Evolutionary conservation across 192 early-diverging fungal species (phyloP).

Genomic region (Haplosporangium gracile): DNA sequence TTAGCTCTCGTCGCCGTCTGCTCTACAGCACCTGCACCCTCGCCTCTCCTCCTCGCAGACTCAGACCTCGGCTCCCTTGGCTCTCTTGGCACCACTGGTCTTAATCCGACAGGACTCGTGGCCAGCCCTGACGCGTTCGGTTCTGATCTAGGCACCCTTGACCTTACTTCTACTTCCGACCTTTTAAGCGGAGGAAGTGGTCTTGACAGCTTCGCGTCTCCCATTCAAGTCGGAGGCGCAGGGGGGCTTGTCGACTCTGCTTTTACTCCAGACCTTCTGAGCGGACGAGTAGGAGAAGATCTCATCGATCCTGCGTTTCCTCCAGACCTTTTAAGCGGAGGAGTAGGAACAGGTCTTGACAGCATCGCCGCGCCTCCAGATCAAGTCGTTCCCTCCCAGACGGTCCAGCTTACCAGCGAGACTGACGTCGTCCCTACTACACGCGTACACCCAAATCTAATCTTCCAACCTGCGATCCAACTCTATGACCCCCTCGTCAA

Average conservation of each 20-base stretch:
- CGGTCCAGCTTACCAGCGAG: slow-evolving; percentile 20
- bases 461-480: slow-evolving; percentile 28
- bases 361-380: neutral
- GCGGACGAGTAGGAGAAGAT: neutral
- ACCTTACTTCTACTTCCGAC: neutral
- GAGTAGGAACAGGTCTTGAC: neutral
- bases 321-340: neutral
- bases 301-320: neutral
- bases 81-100: neutral
- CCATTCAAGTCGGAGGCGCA: no score
- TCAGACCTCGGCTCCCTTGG: neutral
- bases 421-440: slow-evolving; percentile 23
- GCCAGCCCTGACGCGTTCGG: neutral
- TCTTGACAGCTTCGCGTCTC: neutral
- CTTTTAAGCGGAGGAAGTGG: neutral
- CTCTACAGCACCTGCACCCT: neutral
- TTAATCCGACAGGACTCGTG: neutral
- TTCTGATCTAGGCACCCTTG: neutral
- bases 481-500: slow-evolving; percentile 24
- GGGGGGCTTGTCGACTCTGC: neutral
- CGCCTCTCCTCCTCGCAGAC: neutral
- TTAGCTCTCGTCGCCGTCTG: neutral
- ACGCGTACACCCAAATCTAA: slow-evolving; percentile 25
- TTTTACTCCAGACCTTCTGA: neutral
- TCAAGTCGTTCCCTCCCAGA: slow-evolving; percentile 10